Evolutionary conservation across 148 eudicot genomes (phyloP).

Genomic region (Salicornia ramosissima): DNA sequence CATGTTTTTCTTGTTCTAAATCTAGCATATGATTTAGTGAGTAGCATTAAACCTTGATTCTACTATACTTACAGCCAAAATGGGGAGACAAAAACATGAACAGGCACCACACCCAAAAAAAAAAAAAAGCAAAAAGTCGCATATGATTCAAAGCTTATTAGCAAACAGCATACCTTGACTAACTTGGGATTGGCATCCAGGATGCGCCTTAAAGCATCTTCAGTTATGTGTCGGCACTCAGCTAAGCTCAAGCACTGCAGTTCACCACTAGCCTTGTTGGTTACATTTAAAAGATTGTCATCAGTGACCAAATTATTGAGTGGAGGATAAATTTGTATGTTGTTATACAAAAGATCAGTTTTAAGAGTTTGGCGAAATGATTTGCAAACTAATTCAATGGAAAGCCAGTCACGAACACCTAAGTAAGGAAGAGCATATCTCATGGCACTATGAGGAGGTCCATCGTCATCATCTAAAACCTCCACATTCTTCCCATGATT

Average conservation of each 20-base stretch:
- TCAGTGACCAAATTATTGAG: conserved; percentile 58
- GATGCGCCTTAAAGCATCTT: conserved; percentile 57
- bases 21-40: too few species aligned
- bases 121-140: background rate
- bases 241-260: conserved; percentile 69
- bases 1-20: background rate
- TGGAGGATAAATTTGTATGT: conserved; percentile 53
- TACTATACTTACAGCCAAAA: background rate
- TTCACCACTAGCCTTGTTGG: conserved; percentile 63
- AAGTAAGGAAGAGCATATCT: conserved; percentile 57
- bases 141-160: background rate
- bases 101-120: background rate
- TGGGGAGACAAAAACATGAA: background rate
- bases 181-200: conserved; percentile 53
- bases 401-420: conserved; percentile 61
- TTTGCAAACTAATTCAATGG: conserved; percentile 69
- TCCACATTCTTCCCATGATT: conserved; percentile 10
- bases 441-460: conserved; percentile 53
- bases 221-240: conserved; percentile 63
- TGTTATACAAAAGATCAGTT: conserved; percentile 70
- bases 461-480: conserved; percentile 30
- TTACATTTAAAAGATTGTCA: conserved; percentile 55
- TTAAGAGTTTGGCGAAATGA: conserved; percentile 45
- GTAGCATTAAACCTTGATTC: background rate
- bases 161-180: conserved; percentile 55